A percentile compares a stretch with the other conserved stretches of the same genome.
These are phyloP conservation scores for Cystobasidium onofrii DNA, from an alignment of 768 basidiomycete genomes.

Conservation along the genomic window DNA sequence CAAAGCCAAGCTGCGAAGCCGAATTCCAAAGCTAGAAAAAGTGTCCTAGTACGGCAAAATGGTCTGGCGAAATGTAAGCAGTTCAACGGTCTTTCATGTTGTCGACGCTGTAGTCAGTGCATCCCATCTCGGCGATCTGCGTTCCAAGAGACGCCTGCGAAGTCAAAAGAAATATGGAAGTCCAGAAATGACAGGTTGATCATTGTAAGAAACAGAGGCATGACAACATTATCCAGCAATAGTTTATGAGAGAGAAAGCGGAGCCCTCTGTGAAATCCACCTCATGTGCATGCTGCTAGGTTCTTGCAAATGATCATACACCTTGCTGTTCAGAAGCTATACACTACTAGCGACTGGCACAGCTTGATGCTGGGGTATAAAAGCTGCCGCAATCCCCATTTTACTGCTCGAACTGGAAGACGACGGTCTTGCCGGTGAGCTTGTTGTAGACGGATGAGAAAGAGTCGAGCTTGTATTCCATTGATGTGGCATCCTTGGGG, in stretches of 20 bases:
- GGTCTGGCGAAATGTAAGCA: neutral
- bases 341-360: neutral
- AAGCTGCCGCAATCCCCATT: neutral
- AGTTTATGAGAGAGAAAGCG: neutral
- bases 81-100: too few relatives aligned
- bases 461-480: slow-evolving; percentile 99
- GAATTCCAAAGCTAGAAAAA: neutral
- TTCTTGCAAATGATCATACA: neutral
- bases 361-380: neutral
- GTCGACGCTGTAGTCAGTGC: too few relatives aligned
- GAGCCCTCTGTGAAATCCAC: neutral
- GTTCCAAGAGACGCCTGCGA: too few relatives aligned
- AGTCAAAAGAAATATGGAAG: neutral
- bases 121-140: too few relatives aligned
- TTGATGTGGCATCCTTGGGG: slow-evolving; percentile 90
- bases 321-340: neutral
- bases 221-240: neutral
- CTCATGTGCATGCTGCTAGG: neutral
- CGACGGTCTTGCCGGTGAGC: slow-evolving; percentile 36
- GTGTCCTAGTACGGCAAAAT: neutral
- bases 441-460: slow-evolving; percentile 55
- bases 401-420: slow-evolving; percentile 34
- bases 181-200: neutral
- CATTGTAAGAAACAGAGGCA: neutral
- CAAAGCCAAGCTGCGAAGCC: neutral